These are phyloP conservation scores for Lunularia cruciata DNA, from an alignment of 225 moss, liverwort and hornwort species.

Conservation along the genomic window DNA sequence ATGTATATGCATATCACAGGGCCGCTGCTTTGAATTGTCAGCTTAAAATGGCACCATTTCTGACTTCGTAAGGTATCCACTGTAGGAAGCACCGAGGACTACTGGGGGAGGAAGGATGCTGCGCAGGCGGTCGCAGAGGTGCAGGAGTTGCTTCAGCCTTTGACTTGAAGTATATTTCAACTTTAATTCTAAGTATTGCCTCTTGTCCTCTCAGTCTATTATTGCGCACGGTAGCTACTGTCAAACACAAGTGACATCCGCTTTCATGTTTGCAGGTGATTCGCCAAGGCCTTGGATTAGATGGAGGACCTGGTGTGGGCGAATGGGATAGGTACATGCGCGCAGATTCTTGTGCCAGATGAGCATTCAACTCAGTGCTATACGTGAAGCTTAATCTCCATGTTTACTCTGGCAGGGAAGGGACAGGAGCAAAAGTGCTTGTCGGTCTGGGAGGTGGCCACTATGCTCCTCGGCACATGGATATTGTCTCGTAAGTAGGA, in stretches of 20 bases:
- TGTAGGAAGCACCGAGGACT: conserved; percentile 54
- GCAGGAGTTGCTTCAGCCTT: conserved; percentile 23
- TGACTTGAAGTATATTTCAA: conserved; percentile 16
- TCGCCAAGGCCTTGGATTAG: conserved; percentile 50
- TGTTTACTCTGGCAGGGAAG: conserved; percentile 28
- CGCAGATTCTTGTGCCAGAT: background rate
- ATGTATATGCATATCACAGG: too few species aligned
- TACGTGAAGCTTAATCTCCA: background rate
- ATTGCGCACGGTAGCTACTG: background rate
- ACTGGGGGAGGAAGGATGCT: conserved; percentile 78
- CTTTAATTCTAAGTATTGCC: background rate
- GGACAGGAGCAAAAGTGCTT: conserved; percentile 66
- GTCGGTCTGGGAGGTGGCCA: conserved; percentile 89
- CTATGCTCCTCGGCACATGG: conserved; percentile 83
- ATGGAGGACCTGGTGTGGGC: conserved; percentile 53
- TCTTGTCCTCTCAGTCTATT: too few species aligned
- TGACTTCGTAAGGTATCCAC: too few species aligned
- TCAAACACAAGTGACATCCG: background rate
- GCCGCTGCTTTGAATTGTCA: background rate
- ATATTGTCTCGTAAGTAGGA: conserved; percentile 54
- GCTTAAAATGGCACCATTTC: background rate
- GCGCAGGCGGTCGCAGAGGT: conserved; percentile 63
- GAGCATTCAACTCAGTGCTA: background rate
- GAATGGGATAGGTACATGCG: conserved; percentile 51
- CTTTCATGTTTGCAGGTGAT: conserved; percentile 28